Conservation (phyloP, 1,284 basidiomycete species). For the Sparassis latifolia region DNA sequence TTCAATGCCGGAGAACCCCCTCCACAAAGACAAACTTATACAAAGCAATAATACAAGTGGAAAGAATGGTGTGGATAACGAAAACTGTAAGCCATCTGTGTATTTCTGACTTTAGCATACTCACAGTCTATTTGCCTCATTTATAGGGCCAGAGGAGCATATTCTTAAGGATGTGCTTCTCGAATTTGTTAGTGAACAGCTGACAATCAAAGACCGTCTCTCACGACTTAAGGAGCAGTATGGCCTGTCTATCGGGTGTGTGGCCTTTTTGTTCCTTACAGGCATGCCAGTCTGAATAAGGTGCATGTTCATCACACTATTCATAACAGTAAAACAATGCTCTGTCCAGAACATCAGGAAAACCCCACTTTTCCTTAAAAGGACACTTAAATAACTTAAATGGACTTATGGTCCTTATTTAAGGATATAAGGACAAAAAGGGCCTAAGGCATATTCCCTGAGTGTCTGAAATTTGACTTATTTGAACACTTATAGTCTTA, state of each 20-base stretch:
- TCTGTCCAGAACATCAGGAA: too few relatives aligned
- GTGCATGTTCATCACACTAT: too few relatives aligned
- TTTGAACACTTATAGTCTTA: too few relatives aligned
- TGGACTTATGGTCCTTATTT: too few relatives aligned
- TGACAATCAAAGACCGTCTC: neutral
- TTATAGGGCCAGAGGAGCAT: neutral
- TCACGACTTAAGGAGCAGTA: neutral
- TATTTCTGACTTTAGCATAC: neutral
- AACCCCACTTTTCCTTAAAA: neutral
- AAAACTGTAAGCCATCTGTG: neutral
- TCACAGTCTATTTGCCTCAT: too few relatives aligned
- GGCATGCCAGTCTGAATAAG: neutral
- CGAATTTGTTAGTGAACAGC: neutral
- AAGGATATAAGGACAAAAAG: too few relatives aligned
- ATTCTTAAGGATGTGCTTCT: neutral
- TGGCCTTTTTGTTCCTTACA: neutral
- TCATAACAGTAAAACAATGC: too few relatives aligned
- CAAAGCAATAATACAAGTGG: neutral
- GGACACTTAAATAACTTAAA: neutral
- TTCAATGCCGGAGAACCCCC: neutral
- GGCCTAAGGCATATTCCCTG: too few relatives aligned
- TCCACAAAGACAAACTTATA: neutral
- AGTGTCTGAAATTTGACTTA: too few relatives aligned
- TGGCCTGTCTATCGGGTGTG: neutral
- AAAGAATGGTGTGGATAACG: neutral